Evolutionary conservation across 805 yeast species (phyloP).

Genomic region (Jamesozyma hellenica): DNA sequence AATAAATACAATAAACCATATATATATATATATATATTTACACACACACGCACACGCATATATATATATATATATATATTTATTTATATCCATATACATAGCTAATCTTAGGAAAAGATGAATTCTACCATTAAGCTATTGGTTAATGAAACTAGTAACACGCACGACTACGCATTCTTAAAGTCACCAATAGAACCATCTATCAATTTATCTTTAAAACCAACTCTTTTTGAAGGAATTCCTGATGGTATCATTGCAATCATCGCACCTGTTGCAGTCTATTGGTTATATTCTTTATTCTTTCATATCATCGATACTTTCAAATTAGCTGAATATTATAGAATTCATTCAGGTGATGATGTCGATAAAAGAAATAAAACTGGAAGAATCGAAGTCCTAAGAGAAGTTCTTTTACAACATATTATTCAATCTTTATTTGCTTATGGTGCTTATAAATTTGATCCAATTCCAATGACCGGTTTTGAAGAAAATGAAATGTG

Average conservation of each 20-base stretch:
- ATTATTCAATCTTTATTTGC: constrained; percentile 73
- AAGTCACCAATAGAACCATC: constrained; percentile 24
- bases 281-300: constrained; percentile 68
- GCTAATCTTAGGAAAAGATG: constrained; percentile 4
- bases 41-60: too few species aligned
- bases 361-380: constrained; percentile 69
- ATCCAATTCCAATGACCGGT: constrained; percentile 45
- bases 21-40: too few species aligned
- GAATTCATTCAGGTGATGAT: constrained; percentile 91
- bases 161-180: neutral
- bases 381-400: constrained; percentile 52
- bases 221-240: constrained; percentile 8
- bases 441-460: constrained; percentile 41
- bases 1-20: too few species aligned
- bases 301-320: constrained; percentile 69
- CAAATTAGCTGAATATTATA: constrained; percentile 67
- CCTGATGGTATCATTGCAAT: constrained; percentile 63
- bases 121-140: constrained; percentile 8
- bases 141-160: constrained; percentile 5
- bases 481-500: constrained; percentile 40
- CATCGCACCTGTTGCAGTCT: constrained; percentile 65
- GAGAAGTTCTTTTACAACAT: constrained; percentile 82
- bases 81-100: too few species aligned
- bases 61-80: too few species aligned
- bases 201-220: constrained; percentile 7